Conservation (phyloP, 352 stramenopile species). For the Phytophthora parvispora region DNA sequence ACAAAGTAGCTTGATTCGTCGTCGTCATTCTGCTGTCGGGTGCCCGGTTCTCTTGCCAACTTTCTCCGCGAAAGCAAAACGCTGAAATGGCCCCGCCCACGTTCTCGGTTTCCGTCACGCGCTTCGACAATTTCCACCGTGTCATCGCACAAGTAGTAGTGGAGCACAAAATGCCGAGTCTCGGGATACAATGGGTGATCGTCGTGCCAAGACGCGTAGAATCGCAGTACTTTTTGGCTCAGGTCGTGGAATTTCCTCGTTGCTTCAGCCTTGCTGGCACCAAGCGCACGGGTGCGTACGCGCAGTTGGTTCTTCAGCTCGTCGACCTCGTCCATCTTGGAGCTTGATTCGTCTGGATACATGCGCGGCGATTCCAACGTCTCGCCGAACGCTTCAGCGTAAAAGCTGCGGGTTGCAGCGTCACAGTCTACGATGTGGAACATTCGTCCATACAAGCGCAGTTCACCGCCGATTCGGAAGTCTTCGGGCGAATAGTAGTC, state of each 20-base stretch:
- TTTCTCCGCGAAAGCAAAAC: constrained; percentile 87
- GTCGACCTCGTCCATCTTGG: constrained; percentile 63
- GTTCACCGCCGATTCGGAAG: constrained; percentile 79
- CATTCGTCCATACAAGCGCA: constrained; percentile 83
- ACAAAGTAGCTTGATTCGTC: constrained; percentile 49
- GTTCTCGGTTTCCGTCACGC: constrained; percentile 52
- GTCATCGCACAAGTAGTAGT: constrained; percentile 95
- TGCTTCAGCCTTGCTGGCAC: constrained; percentile 51
- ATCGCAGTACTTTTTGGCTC: constrained; percentile 91
- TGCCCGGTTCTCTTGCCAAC: constrained; percentile 48
- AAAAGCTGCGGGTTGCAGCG: constrained; percentile 85
- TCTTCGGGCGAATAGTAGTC: constrained; percentile 71
- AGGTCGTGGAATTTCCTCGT: constrained; percentile 83
- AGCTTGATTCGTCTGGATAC: constrained; percentile 85
- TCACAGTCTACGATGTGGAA: constrained; percentile 94
- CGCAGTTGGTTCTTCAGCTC: constrained; percentile 54
- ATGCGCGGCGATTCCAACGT: constrained; percentile 48
- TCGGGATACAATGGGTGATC: constrained; percentile 91
- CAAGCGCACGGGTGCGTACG: constrained; percentile 31
- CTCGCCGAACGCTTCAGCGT: constrained; percentile 57
- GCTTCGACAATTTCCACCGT: constrained; percentile 93
- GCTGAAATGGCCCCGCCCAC: constrained; percentile 70
- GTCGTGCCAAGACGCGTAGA: constrained; percentile 95
- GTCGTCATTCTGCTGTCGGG: constrained; percentile 21
- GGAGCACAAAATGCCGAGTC: constrained; percentile 88